Evolutionary conservation across 129 eudicot genomes (phyloP), one percentile per base, ranked within the genome.

Genomic region (Centrapalus pauciflorus): DNA sequence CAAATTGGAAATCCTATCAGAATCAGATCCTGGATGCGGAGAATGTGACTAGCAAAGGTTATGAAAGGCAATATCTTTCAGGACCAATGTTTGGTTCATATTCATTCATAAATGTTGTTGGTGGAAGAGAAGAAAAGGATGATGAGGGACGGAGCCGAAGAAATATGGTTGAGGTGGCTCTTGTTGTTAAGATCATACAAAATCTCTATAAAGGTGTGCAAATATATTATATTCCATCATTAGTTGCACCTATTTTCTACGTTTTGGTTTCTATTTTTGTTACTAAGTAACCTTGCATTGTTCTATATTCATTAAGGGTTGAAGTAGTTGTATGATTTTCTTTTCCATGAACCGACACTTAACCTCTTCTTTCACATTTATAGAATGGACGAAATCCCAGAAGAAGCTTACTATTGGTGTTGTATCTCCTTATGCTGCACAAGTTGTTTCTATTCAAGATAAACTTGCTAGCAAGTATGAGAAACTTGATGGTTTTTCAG

Each of bases 81-180:
- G 75, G 70, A 23, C 62, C 64, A 7, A 75, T 75, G 74, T 75
- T 45, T 28, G 80, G 75, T 24, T 21, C 74, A 0, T 75, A 58
- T 9, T 75, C 80, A 26, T 75, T 75, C 29, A 67, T 75, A 29
- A 67, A 59, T 49, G 43, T 75, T 46, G 14, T 56, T 14, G 61
- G 32, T 19, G 94, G 94, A 11, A 71, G 27, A 74, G 89, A 86
- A 64, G 80, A 71, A 60, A 5, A n/a, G 5, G 93, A 82, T 67
- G 76, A 70, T 61, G 68, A 56, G 4, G 78, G 77, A 17, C 48
- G 26, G 21, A 79, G 88, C 67, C 27, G 4, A 38, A 74, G 70
- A 67, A 86, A 86, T 60, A 14, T 77, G 68, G 81, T 82, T 35
- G 94, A 86, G 73, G 86, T 83, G 5, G 83, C 86, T 27, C 74